phyloP scores from a whole-genome alignment of 306 rosid genomes.

The Ceratonia siliqua region DNA sequence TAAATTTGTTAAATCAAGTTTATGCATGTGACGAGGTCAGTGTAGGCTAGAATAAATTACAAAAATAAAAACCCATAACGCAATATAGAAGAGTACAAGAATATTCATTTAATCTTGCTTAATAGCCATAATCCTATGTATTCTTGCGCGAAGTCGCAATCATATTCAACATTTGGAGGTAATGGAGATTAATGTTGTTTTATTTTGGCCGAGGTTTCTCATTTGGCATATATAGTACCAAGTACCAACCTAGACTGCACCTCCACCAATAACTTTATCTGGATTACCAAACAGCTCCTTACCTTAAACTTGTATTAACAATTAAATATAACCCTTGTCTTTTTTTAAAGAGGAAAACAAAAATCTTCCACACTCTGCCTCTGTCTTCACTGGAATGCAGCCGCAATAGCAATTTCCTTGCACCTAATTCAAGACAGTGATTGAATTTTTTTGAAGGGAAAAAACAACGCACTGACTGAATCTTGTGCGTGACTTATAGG shows the following conservation, averaged over 20 bases:
- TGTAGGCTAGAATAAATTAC: not conserved
- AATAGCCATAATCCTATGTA: not conserved
- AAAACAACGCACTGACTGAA: conserved; percentile 13
- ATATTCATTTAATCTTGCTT: not conserved
- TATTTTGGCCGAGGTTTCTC: not conserved
- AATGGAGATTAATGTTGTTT: not conserved
- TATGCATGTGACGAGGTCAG: not conserved
- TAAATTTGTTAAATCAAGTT: not conserved
- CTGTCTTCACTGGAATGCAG: not conserved
- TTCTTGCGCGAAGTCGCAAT: too few relatives aligned
- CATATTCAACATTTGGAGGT: too few relatives aligned
- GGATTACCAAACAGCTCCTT: not conserved
- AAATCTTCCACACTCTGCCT: not conserved
- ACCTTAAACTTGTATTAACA: not conserved
- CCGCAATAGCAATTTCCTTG: not conserved
- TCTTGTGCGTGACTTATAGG: conserved; percentile 23
- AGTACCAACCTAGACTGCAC: too few relatives aligned
- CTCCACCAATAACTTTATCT: not conserved
- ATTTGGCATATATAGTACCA: not conserved
- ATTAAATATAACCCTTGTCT: not conserved
- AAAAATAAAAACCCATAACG: not conserved
- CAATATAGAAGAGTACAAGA: not conserved
- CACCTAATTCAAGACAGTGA: not conserved
- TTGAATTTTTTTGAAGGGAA: not conserved
- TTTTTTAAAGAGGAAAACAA: not conserved